Evolutionary conservation across 2,329 filamentous ascomycete species (phyloP).

Genomic region (Microcera coccophila): DNA sequence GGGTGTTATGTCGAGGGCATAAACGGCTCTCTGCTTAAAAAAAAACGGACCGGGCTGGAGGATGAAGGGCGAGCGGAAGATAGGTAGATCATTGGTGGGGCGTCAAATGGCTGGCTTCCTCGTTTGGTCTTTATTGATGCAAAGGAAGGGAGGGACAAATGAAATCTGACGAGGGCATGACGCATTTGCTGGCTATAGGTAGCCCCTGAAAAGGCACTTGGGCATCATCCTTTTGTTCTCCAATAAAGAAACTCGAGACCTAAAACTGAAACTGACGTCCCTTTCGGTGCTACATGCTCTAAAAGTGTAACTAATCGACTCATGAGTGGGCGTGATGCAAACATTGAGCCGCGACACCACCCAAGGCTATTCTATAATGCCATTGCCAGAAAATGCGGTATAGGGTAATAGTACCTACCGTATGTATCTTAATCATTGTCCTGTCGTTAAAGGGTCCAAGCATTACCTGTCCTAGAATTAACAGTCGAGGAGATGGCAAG

Average conservation of each 20-base stretch:
- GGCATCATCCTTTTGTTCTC: constrained; percentile 40
- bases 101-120: constrained; percentile 46
- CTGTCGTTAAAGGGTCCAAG: no score
- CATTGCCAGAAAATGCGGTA: no score
- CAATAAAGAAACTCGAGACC: constrained; percentile 36
- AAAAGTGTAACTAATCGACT: no score
- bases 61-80: constrained; percentile 27
- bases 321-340: no score
- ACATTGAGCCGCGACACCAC: no score
- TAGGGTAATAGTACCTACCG: no score
- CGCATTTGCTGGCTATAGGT: constrained; percentile 36
- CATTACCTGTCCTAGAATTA: no score
- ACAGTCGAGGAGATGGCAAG: no score
- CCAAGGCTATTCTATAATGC: no score
- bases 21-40: constrained; percentile 37
- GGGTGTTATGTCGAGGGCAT: constrained; percentile 95
- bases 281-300: no score
- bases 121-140: constrained; percentile 43
- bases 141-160: constrained; percentile 34
- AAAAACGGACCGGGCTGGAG: constrained; percentile 22
- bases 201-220: constrained; percentile 37
- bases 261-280: constrained; percentile 12
- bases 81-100: constrained; percentile 45
- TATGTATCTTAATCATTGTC: no score
- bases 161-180: constrained; percentile 36